A percentile compares a stretch with the other conserved stretches of the same genome.
phyloP scores from a whole-genome alignment of 768 basidiomycete species.

The Auricularia heimuer region DNA sequence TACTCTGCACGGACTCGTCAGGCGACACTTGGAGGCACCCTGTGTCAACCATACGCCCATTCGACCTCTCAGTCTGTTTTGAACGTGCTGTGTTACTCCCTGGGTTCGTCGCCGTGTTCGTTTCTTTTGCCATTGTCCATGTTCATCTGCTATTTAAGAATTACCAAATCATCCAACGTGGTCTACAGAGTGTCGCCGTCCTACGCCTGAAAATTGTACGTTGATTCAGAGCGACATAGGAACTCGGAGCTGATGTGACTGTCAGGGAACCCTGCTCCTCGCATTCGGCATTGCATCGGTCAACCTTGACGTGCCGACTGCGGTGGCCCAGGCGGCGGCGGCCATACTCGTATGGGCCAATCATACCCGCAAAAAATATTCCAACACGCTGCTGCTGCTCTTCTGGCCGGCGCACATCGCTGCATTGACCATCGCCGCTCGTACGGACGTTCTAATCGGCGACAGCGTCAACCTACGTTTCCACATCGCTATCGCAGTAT shows the following conservation, averaged over 20 bases:
- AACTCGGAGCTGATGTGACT: not conserved
- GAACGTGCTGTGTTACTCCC: constrained; percentile 65
- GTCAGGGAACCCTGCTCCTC: constrained; percentile 7
- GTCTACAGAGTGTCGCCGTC: constrained; percentile 39
- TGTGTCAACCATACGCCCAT: constrained; percentile 47
- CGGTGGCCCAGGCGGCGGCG: constrained; percentile 35
- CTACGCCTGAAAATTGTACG: constrained; percentile 61
- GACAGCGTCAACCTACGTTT: constrained; percentile 27
- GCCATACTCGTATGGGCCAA: constrained; percentile 51
- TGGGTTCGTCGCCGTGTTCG: constrained; percentile 34
- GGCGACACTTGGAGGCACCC: constrained; percentile 53
- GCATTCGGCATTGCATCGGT: constrained; percentile 38
- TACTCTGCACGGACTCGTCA: not conserved
- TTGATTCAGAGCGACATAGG: constrained; percentile 6
- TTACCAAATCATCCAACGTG: constrained; percentile 22
- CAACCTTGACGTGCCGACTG: constrained; percentile 29
- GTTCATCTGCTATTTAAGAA: constrained; percentile 22
- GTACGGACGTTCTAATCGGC: constrained; percentile 37
- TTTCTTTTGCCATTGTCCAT: constrained; percentile 32
- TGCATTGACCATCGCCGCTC: constrained; percentile 43
- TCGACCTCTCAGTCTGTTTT: constrained; percentile 75
- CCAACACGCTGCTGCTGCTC: constrained; percentile 63
- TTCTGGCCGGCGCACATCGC: constrained; percentile 70
- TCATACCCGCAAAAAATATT: constrained; percentile 57
- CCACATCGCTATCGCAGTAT: constrained; percentile 38